phyloP scores from a whole-genome alignment of 148 eudicot genomes.

The Silene conica region DNA sequence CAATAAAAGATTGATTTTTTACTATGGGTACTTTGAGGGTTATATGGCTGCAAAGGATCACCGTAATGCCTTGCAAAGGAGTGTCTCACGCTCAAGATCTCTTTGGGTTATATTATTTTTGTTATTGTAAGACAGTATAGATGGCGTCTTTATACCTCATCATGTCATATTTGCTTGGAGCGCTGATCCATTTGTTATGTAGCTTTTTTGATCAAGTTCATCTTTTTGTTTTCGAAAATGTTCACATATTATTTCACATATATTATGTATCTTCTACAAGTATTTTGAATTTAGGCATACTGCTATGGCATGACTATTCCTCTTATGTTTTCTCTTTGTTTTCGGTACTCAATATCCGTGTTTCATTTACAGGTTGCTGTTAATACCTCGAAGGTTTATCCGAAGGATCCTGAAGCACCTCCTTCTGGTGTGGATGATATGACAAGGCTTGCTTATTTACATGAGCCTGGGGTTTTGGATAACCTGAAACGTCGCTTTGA shows the following conservation, averaged over 20 bases:
- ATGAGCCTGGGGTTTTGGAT: constrained; percentile 73
- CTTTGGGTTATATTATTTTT: background rate
- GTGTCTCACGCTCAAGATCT: background rate
- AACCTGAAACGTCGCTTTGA: constrained; percentile 63
- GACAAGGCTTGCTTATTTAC: constrained; percentile 74
- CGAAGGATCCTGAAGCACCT: constrained; percentile 66
- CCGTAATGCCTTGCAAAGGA: background rate
- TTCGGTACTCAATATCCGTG: background rate
- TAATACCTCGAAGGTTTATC: constrained; percentile 40
- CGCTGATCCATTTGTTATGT: background rate
- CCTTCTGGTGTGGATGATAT: constrained; percentile 66
- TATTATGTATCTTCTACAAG: background rate
- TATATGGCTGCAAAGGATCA: background rate
- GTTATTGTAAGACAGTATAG: background rate
- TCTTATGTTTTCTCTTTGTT: background rate
- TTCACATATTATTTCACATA: background rate
- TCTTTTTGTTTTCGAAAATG: background rate
- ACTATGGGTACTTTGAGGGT: background rate
- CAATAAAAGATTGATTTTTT: background rate
- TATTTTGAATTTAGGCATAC: background rate
- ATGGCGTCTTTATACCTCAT: background rate
- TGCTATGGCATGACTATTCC: background rate
- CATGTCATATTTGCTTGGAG: background rate
- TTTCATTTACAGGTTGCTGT: constrained; percentile 39
- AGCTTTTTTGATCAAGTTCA: background rate